A percentile compares a stretch with the other conserved stretches of the same genome.
phyloP scores from a whole-genome alignment of 768 basidiomycete genomes.

The Psilocybe subaeruginosa region DNA sequence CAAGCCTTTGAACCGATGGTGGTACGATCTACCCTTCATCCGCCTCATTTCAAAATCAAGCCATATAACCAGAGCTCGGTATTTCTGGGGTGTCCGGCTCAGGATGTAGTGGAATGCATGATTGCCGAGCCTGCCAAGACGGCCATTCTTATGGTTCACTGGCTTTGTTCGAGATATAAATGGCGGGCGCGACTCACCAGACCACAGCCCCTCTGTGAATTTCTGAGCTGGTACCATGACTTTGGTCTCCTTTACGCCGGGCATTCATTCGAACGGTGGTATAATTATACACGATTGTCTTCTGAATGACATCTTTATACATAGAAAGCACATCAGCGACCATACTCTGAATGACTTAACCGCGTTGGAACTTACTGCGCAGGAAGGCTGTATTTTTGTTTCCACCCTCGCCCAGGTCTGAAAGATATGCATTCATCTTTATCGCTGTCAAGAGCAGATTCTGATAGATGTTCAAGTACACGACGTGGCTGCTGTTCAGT shows the following conservation, averaged over 20 bases:
- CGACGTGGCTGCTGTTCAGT: constrained; percentile 63
- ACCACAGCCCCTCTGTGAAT: constrained; percentile 53
- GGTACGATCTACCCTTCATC: constrained; percentile 44
- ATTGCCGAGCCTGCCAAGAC: constrained; percentile 66
- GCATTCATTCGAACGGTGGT: constrained; percentile 52
- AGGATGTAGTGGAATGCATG: constrained; percentile 79
- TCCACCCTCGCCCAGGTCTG: constrained; percentile 54
- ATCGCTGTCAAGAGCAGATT: constrained; percentile 81
- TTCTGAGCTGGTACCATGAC: constrained; percentile 26
- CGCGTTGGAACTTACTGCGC: constrained; percentile 24
- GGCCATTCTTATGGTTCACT: constrained; percentile 2
- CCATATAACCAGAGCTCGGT: constrained; percentile 46
- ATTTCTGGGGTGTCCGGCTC: constrained; percentile 51
- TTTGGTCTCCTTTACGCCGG: constrained; percentile 13
- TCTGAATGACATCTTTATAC: constrained; percentile 59
- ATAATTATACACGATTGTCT: constrained; percentile 61
- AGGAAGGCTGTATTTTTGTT: constrained; percentile 52
- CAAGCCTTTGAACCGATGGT: constrained; percentile 47
- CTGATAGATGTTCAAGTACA: constrained; percentile 86
- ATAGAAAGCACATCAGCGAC: background rate
- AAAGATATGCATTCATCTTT: constrained; percentile 86
- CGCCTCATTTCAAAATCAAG: constrained; percentile 55
- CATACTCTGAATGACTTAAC: background rate
- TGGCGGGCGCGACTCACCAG: constrained; percentile 51
- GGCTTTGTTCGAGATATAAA: constrained; percentile 4